Percentiles rank a stretch among this genome's conserved stretches.
phyloP scores from a whole-genome alignment of 1,284 basidiomycete genomes.

The Microbotryum violaceum region DNA sequence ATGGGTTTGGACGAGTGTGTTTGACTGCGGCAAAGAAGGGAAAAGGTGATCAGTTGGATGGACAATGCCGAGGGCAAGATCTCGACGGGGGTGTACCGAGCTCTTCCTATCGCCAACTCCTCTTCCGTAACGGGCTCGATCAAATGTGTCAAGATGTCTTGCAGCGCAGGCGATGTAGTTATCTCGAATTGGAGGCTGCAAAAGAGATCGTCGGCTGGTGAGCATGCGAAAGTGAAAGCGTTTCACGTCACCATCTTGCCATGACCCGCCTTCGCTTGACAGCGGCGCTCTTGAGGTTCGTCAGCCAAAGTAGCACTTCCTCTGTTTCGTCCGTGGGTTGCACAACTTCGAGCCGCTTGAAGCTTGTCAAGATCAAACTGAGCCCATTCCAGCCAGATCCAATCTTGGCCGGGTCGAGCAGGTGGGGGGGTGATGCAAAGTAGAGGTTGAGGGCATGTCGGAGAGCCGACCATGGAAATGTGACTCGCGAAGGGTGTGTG shows the following conservation, averaged over 20 bases:
- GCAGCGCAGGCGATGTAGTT: not conserved
- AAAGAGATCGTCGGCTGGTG: not conserved
- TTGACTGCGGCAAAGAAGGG: not conserved
- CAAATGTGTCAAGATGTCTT: constrained; percentile 1
- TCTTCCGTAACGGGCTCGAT: constrained; percentile 2
- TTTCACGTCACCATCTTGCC: not conserved
- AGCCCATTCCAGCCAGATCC: constrained; percentile 7
- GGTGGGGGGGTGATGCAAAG: not conserved
- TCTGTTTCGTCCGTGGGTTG: constrained; percentile 3
- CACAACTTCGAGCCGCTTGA: constrained; percentile 12
- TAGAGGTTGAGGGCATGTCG: constrained; percentile 3
- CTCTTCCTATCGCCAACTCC: not conserved
- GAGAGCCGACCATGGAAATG: constrained; percentile 10
- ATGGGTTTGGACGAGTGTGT: not conserved
- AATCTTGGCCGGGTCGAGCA: constrained; percentile 8
- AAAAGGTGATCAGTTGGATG: not conserved
- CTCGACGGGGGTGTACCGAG: not conserved
- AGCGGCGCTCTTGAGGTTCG: constrained; percentile 6
- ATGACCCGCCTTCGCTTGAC: constrained; percentile 7
- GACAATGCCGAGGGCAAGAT: not conserved
- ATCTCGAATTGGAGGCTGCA: constrained; percentile 5
- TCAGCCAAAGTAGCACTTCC: constrained; percentile 3
- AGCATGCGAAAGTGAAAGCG: not conserved
- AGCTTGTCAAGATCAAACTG: constrained; percentile 5
- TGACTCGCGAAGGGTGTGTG: constrained; percentile 5